Percentiles rank a stretch among this genome's conserved stretches.
These are phyloP conservation scores for Castanopsis chinensis DNA, from an alignment of 306 rosid species.

Conservation along the genomic window DNA sequence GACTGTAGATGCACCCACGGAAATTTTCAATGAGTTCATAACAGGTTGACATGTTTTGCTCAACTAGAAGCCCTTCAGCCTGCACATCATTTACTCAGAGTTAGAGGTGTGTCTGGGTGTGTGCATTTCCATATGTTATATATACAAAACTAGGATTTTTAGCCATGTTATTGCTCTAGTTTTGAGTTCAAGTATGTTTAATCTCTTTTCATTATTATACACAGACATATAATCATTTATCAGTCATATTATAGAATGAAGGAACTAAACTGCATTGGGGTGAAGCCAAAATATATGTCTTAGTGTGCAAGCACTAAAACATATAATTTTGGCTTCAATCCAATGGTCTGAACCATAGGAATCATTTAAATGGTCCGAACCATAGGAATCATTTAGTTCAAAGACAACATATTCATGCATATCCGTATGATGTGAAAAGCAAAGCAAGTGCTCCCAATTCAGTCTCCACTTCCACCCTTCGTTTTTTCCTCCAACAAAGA, in stretches of 20 bases:
- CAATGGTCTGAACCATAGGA: no score
- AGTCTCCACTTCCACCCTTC: no score
- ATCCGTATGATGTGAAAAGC: no score
- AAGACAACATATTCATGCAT: no score
- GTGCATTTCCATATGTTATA: not conserved
- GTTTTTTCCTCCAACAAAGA: no score
- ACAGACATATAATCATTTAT: not conserved
- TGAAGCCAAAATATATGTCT: not conserved
- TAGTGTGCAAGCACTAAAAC: no score
- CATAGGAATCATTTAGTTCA: no score
- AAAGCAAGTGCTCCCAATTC: no score
- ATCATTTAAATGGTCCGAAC: no score
- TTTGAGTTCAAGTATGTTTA: not conserved
- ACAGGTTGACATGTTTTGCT: conserved; percentile 49
- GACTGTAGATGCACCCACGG: conserved; percentile 43
- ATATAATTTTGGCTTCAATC: no score
- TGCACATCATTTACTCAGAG: conserved; percentile 27
- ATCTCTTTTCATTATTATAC: not conserved
- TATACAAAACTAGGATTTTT: not conserved
- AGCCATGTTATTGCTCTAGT: not conserved
- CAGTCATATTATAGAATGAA: not conserved
- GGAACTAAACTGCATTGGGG: not conserved
- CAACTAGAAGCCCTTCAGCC: conserved; percentile 59
- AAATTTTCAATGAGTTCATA: conserved; percentile 54
- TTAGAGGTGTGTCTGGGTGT: not conserved